A percentile compares a stretch with the other conserved stretches of the same genome.
phyloP scores from a whole-genome alignment of 176 grass and related monocot genomes.

The Musa schizocarpa region DNA sequence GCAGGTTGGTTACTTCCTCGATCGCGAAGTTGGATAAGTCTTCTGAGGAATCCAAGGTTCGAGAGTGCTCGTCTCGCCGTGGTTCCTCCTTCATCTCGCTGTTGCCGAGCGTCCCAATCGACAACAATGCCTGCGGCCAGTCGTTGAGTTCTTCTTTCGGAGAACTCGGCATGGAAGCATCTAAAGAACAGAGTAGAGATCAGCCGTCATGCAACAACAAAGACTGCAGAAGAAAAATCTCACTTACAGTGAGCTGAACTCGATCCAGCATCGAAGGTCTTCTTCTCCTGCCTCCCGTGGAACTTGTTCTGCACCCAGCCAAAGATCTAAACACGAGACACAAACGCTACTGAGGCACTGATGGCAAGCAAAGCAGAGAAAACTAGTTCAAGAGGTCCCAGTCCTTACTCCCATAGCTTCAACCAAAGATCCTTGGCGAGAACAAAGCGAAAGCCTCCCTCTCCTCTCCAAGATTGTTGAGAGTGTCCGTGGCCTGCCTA shows the following conservation, averaged over 20 bases:
- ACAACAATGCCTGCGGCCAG: conserved; percentile 35
- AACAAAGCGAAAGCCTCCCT: not conserved
- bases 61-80: conserved; percentile 14
- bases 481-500: not conserved
- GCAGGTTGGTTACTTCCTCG: conserved; percentile 67
- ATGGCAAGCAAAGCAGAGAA: not conserved
- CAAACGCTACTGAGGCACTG: not conserved
- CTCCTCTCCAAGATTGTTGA: not conserved
- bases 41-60: conserved; percentile 6
- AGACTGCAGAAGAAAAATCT: not conserved
- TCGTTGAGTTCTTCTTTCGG: conserved; percentile 28
- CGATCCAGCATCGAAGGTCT: conserved; percentile 15
- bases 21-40: conserved; percentile 56
- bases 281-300: conserved; percentile 33
- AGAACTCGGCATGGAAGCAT: conserved; percentile 21
- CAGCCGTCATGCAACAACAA: not conserved
- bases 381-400: not conserved
- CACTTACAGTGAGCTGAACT: conserved; percentile 24
- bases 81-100: conserved; percentile 28
- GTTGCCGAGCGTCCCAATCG: conserved; percentile 59
- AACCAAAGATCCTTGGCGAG: not conserved
- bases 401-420: conserved; percentile 14
- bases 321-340: conserved; percentile 50
- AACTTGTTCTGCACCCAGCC: conserved; percentile 67
- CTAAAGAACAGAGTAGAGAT: conserved; percentile 23